Base-by-base conservation (phyloP, 2,329 filamentous ascomycete genomes). In the Aspergillus novofumigatus region DNA sequence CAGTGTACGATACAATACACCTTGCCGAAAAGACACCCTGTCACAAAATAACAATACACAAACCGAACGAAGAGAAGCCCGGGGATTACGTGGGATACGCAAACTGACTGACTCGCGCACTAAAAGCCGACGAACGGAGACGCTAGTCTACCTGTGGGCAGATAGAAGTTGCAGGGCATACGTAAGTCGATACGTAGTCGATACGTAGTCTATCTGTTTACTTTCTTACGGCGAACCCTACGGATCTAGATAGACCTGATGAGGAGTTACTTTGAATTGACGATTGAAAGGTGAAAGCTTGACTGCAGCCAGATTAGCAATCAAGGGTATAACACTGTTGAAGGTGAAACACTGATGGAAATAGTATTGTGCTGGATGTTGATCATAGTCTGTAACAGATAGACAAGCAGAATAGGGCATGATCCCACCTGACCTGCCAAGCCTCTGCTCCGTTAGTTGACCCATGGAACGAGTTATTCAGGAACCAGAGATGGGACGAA, bases 21-120 rank as follows among this genome's bases (percentile, higher is more conserved):
- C 5, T 1, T 7, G 14, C 14, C 42, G 11, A 49, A 48, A 53
- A 42, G 3, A 32, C 41, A 56, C 42, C 11, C 2, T 10, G 54
- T 53, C 42, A 56, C 50, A 14, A n/a, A 7, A 38, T 56, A 41
- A 56, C 54, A 26, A 32, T 47, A 52, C 54, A 42, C 42, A 53
- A 32, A 26, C 41, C 54, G 5, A 38, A 38, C 54, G 11, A 35
- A 6, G 32, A 35, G 11, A 5, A 38, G 32, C 32, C 4, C 2
- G 11, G 14, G 14, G 14, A 17, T 38, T 38, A 38, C 14, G 32
- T 38, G 6, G 2, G 32, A 17, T 38, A 38, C 32, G 2, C 6
- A 5, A 17, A 38, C 5, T 17, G 23, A 28, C 26, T 50, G 48
- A 50, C 48, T 50, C 23, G 48, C 28, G 49, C 28, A 2, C 49